Conservation (phyloP, 2,329 filamentous ascomycete genomes). For the Bertia moriformis region DNA sequence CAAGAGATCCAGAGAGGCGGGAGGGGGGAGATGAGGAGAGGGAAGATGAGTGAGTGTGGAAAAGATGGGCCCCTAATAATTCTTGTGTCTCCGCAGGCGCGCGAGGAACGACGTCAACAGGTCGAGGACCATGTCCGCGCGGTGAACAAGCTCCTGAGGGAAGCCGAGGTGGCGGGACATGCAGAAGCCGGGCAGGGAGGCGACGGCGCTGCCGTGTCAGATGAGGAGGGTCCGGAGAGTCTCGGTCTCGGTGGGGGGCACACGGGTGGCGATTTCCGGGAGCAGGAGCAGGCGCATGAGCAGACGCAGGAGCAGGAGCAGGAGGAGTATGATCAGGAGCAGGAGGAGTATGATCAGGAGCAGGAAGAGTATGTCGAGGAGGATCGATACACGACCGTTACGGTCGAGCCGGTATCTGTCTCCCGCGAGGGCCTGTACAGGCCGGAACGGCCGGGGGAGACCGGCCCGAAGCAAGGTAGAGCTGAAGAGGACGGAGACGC, state of each 20-base stretch:
- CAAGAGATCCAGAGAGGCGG: not conserved
- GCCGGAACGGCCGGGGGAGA: conserved; percentile 22
- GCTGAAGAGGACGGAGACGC: too few species aligned
- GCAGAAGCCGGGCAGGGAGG: too few species aligned
- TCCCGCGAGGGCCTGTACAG: conserved; percentile 59
- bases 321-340: conserved; percentile 52
- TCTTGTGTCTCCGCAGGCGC: too few species aligned
- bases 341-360: conserved; percentile 54
- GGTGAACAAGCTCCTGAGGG: conserved; percentile 56
- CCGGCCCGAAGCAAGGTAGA: too few species aligned
- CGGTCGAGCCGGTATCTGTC: conserved; percentile 77
- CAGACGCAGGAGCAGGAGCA: conserved; percentile 22
- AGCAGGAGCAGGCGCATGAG: too few species aligned
- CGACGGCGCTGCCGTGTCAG: too few species aligned
- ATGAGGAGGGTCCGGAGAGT: too few species aligned
- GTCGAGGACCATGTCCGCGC: conserved; percentile 69
- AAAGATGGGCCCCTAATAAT: too few species aligned
- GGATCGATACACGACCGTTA: conserved; percentile 89
- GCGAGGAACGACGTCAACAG: conserved; percentile 68
- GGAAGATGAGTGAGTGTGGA: too few species aligned
- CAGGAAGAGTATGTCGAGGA: conserved; percentile 96
- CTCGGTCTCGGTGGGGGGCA: too few species aligned
- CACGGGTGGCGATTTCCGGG: too few species aligned
- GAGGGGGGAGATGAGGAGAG: conserved; percentile 4
- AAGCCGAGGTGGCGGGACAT: conserved; percentile 35